A percentile compares a stretch with the other conserved stretches of the same genome.
These are phyloP conservation scores for Clavispora fructus DNA, from an alignment of 805 yeast genomes.

Conservation along the genomic window DNA sequence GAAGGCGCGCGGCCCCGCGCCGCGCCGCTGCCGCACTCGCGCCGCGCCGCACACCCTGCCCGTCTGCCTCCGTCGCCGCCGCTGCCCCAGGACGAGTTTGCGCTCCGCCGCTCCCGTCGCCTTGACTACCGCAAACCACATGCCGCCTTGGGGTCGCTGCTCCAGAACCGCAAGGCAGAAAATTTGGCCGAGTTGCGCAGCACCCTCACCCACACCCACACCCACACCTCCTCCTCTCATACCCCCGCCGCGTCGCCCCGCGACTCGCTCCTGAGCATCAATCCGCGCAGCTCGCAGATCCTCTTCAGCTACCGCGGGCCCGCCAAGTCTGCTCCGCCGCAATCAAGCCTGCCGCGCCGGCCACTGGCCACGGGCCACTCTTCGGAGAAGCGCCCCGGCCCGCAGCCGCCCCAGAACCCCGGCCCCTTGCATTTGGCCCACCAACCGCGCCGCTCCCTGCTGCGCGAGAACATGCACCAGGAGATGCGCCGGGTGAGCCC, in stretches of 20 bases:
- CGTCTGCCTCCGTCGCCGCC: conserved; percentile 13
- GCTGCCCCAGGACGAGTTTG: too few relatives aligned
- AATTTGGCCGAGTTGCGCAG: conserved; percentile 22
- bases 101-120: conserved; percentile 33
- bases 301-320: conserved; percentile 33
- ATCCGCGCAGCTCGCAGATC: conserved; percentile 28
- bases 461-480: background rate
- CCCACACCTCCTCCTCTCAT: too few relatives aligned
- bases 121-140: conserved; percentile 30
- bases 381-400: background rate
- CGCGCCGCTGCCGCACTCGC: background rate
- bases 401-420: background rate
- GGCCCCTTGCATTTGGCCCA: background rate
- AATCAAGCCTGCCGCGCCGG: conserved; percentile 1
- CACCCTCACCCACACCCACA: conserved; percentile 7
- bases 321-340: background rate
- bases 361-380: background rate
- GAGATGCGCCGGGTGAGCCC: background rate
- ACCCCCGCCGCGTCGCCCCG: background rate
- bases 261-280: conserved; percentile 11
- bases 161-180: conserved; percentile 20
- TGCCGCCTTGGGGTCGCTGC: conserved; percentile 22
- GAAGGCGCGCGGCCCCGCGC: conserved; percentile 2
- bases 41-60: background rate
- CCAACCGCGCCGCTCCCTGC: background rate